Base-by-base conservation (phyloP, 345 rosid genomes). In the Populus ilicifolia region DNA sequence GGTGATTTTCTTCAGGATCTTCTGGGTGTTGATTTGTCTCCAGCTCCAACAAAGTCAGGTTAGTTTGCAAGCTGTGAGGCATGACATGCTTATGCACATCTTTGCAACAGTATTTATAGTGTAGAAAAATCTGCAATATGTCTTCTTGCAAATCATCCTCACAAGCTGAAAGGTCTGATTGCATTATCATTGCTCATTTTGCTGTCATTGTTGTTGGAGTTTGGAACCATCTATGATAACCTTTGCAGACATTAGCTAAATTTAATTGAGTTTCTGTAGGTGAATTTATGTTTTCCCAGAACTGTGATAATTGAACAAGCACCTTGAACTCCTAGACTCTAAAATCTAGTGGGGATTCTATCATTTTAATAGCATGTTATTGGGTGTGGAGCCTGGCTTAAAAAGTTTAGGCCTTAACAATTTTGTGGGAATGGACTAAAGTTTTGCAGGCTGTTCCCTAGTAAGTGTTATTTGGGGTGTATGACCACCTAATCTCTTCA, bases 1-100 rank as follows among this genome's bases (percentile, higher is more conserved):
- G 88, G 88, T 64, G 94, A 96, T 87, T 91, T 90, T 74, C 99
- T 96, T 83, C 88, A 88, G 48, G 99, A 96, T 86, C 97, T 96
- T 83, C 95, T 96, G 20, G 93, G 96, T 81, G 90, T 88, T 82
- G 99, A 92, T 83, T 75, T 93, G 75, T 75, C 90, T 65, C 79
- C 93, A 43, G 80, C 91, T 14, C 67, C 96, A 75, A 77, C 80
- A 50, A 87, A 86, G 74, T 76, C 90, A 75, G 94, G 99, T 96
- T 73, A 81, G 96, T 86, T 76, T 75, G 75, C 65, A 59, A 69
- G 59, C 13, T 54, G 41, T 20, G 23, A 56, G 30, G 36, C 63
- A 25, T 74, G 67, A 39, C 69, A 41, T 62, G 64, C 17, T 61
- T 65, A 23, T 59, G 61, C 70, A 71, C 38, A 66, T 48, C 14